Evolutionary conservation across 805 yeast species (phyloP).

Genomic region (Ogataea paradorogensis): DNA sequence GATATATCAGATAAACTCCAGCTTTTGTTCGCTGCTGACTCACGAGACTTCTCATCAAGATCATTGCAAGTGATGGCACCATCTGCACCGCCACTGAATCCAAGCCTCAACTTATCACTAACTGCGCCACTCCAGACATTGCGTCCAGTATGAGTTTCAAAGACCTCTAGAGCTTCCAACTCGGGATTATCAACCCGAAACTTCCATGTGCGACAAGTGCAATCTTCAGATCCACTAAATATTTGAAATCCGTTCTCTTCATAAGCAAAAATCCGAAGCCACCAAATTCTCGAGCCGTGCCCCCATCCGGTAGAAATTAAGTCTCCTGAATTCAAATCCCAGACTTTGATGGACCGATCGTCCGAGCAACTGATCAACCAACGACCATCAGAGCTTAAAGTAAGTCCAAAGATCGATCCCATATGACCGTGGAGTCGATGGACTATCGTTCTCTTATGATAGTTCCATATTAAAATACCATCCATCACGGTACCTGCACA

Average conservation of each 20-base stretch:
- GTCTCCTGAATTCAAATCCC: constrained; percentile 58
- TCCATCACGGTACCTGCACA: constrained; percentile 95
- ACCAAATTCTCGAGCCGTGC: constrained; percentile 93
- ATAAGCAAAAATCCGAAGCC: constrained; percentile 51
- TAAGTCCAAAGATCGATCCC: constrained; percentile 87
- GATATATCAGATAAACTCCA: constrained; percentile 37
- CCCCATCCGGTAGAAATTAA: constrained; percentile 89
- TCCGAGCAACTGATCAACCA: constrained; percentile 83
- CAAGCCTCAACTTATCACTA: constrained; percentile 41
- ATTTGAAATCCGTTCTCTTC: constrained; percentile 32
- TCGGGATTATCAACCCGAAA: constrained; percentile 31
- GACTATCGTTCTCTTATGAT: constrained; percentile 39
- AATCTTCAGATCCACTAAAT: constrained; percentile 81
- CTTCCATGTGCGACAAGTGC: constrained; percentile 79
- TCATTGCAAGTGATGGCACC: constrained; percentile 73
- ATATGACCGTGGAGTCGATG: constrained; percentile 72
- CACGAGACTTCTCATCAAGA: constrained; percentile 29
- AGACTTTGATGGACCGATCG: constrained; percentile 82
- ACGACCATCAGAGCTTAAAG: constrained; percentile 52
- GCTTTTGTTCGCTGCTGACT: constrained; percentile 24
- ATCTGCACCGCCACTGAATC: constrained; percentile 92
- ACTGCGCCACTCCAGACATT: constrained; percentile 82
- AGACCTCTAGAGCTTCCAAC: constrained; percentile 44
- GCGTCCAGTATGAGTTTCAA: constrained; percentile 78
- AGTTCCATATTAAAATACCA: constrained; percentile 80